Percentiles rank a stretch among this genome's conserved stretches.
Evolutionary conservation across 768 basidiomycete species (phyloP).

Genomic region (Lenzites betulinus): DNA sequence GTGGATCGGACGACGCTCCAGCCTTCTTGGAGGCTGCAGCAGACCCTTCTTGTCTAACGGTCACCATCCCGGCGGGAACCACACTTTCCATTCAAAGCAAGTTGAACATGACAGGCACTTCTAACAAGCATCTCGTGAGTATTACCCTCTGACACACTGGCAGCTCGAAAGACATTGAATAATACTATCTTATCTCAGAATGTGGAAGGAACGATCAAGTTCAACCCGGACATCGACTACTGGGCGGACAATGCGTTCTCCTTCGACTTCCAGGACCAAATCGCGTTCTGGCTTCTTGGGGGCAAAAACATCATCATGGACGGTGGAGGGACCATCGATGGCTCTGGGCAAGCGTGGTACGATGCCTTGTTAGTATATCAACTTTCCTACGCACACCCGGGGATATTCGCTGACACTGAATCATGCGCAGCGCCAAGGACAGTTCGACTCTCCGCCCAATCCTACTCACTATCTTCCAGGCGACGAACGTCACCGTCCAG

Average conservation of each 20-base stretch:
- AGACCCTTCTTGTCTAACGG: conserved; percentile 39
- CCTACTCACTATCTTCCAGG: conserved; percentile 55
- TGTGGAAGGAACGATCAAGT: conserved; percentile 52
- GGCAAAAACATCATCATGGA: conserved; percentile 49
- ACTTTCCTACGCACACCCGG: neutral
- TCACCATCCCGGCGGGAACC: conserved; percentile 45
- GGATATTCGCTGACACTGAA: neutral
- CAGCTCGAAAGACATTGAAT: too few relatives aligned
- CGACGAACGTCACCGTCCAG: conserved; percentile 47
- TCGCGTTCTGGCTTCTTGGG: conserved; percentile 58
- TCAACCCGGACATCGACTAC: conserved; percentile 51
- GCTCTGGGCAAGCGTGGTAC: conserved; percentile 64
- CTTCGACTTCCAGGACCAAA: conserved; percentile 54
- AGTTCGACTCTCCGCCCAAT: conserved; percentile 54
- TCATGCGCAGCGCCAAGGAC: conserved; percentile 41
- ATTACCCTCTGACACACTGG: too few relatives aligned
- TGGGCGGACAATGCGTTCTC: conserved; percentile 59
- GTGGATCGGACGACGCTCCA: conserved; percentile 54
- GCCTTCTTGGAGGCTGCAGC: conserved; percentile 46
- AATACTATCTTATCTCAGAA: conserved; percentile 33
- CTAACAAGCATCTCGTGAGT: conserved; percentile 51
- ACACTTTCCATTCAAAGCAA: conserved; percentile 53
- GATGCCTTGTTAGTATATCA: conserved; percentile 45
- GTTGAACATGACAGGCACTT: conserved; percentile 55
- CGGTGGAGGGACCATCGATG: conserved; percentile 68